Base-by-base conservation (phyloP, 768 basidiomycete genomes). In the Lentinula sp. region DNA sequence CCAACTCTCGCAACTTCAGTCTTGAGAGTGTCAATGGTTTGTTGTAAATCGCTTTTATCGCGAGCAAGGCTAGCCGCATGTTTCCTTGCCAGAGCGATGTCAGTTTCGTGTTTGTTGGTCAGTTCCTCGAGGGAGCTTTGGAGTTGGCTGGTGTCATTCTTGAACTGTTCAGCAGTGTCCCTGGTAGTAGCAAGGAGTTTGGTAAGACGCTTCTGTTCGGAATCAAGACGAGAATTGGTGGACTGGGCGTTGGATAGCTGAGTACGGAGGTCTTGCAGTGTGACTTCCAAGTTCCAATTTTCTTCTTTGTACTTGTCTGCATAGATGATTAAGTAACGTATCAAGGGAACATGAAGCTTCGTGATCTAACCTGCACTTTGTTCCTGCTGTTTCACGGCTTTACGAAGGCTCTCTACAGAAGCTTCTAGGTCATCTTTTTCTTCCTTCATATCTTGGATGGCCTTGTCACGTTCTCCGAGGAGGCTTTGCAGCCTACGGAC, bases 211-310 rank as follows among this genome's bases (percentile, higher is more conserved):
- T 93, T 89, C 64, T 89, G 85, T 65, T 98, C 97, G 40, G 84
- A 76, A 68, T 95, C 93, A 21, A 91, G 77, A 49, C 91, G 87
- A 64, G 84, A 81, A 3, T 80, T 74, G 7, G 86, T 78, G 16
- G 86, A 73, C 64, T 91, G 86, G 1, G 84, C 80, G 53, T 90
- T 87, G 34, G 80, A 69, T 50, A 89, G 78, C 65, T 91, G 85
- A 1, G 83, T 75, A 42, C 88, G 87, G 23, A 95, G 80, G 62
- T 97, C 95, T 71, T 98, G 96, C 32, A 94, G 77, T 15, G 84
- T 83, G 53, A 98, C 94, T 76, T 98, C 96, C 61, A 98, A 86
- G 69, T 98, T 96, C 97, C 97, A 98, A 71, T 97, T 98, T 75
- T 95, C 94, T 75, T 98, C 96, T 75, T 94, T 94, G 84, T 87